Conservation (phyloP, 2,329 filamentous ascomycete genomes). For the Fusarium phyllophilum region DNA sequence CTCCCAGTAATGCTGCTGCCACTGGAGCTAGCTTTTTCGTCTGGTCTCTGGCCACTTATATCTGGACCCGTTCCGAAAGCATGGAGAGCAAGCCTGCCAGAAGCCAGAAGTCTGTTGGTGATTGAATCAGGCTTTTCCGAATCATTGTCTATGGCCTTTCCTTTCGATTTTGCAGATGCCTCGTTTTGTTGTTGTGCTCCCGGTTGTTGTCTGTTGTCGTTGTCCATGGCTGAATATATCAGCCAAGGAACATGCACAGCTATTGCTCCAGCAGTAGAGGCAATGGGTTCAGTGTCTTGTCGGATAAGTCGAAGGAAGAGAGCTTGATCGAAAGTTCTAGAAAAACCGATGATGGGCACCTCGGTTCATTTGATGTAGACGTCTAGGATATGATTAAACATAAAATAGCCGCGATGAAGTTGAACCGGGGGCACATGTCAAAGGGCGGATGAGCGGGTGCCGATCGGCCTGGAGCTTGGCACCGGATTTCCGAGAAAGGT, state of each 20-base stretch:
- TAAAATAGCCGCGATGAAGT: slow-evolving; percentile 7
- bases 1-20: slow-evolving; percentile 25
- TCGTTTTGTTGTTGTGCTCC: not conserved
- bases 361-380: not conserved
- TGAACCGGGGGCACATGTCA: slow-evolving; percentile 31
- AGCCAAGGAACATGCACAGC: not conserved
- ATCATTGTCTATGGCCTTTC: slow-evolving; percentile 34
- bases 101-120: slow-evolving; percentile 43
- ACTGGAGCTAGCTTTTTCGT: slow-evolving; percentile 33
- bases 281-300: not conserved
- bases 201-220: slow-evolving; percentile 7
- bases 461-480: slow-evolving; percentile 33
- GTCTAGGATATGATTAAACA: not conserved
- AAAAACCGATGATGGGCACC: not conserved
- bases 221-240: slow-evolving; percentile 20
- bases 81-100: slow-evolving; percentile 42
- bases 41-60: slow-evolving; percentile 22
- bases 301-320: not conserved
- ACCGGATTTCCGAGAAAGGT: slow-evolving; percentile 21
- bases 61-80: slow-evolving; percentile 36
- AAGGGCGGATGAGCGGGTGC: slow-evolving; percentile 41
- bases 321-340: not conserved
- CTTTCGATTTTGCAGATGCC: slow-evolving; percentile 17
- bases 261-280: not conserved
- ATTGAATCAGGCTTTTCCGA: slow-evolving; percentile 26